These are phyloP conservation scores for Lasiodiplodia gonubiensis DNA, from an alignment of 2,329 filamentous ascomycete species.

Conservation along the genomic window DNA sequence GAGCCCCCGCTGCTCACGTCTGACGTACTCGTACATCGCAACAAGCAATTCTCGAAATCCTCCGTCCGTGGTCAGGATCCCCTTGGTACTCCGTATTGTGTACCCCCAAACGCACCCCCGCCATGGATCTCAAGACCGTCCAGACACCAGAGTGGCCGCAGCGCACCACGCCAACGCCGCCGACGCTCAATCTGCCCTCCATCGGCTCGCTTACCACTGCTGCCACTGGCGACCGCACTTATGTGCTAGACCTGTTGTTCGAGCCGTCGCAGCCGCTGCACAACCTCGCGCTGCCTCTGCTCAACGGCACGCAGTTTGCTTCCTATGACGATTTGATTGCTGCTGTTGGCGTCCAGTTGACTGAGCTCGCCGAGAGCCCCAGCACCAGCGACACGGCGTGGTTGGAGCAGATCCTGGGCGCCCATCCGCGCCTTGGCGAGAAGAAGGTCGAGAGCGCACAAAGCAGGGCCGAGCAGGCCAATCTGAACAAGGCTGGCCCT, in stretches of 20 bases:
- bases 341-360: constrained; percentile 68
- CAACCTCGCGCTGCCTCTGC: constrained; percentile 69
- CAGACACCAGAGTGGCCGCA: constrained; percentile 31
- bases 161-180: constrained; percentile 19
- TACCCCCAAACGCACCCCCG: not conserved
- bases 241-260: constrained; percentile 78
- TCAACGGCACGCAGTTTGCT: constrained; percentile 64
- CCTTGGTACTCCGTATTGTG: not conserved
- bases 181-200: constrained; percentile 57
- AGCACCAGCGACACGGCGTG: constrained; percentile 57
- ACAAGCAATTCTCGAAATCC: constrained; percentile 14
- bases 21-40: constrained; percentile 23
- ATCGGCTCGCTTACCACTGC: constrained; percentile 63
- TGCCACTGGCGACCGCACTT: constrained; percentile 60
- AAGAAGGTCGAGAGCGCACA: constrained; percentile 82
- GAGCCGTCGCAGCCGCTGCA: constrained; percentile 81
- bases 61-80: not conserved
- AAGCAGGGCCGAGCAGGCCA: constrained; percentile 81
- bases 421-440: constrained; percentile 83
- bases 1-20: constrained; percentile 1
- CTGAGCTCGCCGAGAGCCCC: constrained; percentile 40
- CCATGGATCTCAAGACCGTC: constrained; percentile 34
- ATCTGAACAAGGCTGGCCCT: constrained; percentile 60
- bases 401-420: constrained; percentile 75
- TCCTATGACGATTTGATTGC: constrained; percentile 74